These are phyloP conservation scores for Plasmodium billcollinsi DNA, from an alignment of 169 alveolate species.

Conservation along the genomic window DNA sequence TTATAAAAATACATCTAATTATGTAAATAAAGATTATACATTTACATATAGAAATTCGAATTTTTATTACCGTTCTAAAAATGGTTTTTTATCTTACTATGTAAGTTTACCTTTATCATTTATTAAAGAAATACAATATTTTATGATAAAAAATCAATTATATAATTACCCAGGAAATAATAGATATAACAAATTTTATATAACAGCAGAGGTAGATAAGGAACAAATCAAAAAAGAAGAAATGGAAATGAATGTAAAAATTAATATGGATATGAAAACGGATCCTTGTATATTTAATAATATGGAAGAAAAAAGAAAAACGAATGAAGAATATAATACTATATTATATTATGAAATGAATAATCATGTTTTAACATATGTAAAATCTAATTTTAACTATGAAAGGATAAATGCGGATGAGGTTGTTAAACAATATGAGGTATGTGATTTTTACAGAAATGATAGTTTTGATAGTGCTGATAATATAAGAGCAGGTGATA, in stretches of 20 bases:
- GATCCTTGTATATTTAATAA: no score
- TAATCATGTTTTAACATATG: conserved; percentile 12
- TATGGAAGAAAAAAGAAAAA: not conserved
- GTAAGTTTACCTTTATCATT: conserved; percentile 50
- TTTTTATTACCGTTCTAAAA: conserved; percentile 26
- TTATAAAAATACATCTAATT: conserved; percentile 43
- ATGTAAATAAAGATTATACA: conserved; percentile 33
- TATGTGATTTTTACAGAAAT: not conserved
- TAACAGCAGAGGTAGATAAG: conserved; percentile 26
- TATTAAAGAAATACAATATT: conserved; percentile 25
- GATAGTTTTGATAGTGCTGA: not conserved
- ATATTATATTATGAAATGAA: conserved; percentile 11
- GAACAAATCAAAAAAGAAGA: not conserved
- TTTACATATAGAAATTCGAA: conserved; percentile 51
- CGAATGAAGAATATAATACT: conserved; percentile 1
- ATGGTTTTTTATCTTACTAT: conserved; percentile 43
- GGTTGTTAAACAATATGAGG: conserved; percentile 15
- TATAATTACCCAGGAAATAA: not conserved
- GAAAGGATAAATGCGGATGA: conserved; percentile 16
- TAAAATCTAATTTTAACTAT: conserved; percentile 33
- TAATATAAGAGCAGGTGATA: not conserved
- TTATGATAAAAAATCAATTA: conserved; percentile 37
- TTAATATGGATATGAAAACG: no score
- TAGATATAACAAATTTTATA: conserved; percentile 11
- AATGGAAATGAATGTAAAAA: no score